Percentiles rank a stretch among this genome's conserved stretches.
These are phyloP conservation scores for Oligophagozyma castellii DNA, from an alignment of 1,139 yeast species.

Conservation along the genomic window DNA sequence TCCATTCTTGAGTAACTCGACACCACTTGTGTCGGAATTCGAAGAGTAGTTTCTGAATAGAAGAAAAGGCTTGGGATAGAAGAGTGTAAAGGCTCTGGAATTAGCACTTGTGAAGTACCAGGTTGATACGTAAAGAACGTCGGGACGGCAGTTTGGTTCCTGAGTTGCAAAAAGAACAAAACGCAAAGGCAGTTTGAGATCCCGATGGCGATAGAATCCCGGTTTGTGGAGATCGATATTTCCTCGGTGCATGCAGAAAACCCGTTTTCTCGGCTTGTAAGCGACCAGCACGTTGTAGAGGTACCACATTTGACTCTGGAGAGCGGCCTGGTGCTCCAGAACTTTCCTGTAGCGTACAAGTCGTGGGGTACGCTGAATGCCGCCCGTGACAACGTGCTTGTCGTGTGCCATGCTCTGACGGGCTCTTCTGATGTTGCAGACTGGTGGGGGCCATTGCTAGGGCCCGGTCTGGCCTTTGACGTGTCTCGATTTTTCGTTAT, in stretches of 20 bases:
- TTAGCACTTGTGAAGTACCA: too few relatives aligned
- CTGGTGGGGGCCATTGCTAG: slow-evolving; percentile 98
- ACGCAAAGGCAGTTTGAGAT: too few relatives aligned
- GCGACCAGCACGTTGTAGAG: slow-evolving; percentile 69
- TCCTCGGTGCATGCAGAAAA: slow-evolving; percentile 27
- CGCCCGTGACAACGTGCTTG: slow-evolving; percentile 56
- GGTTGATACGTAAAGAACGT: too few relatives aligned
- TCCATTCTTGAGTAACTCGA: too few relatives aligned
- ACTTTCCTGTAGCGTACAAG: slow-evolving; percentile 89
- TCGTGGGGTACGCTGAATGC: slow-evolving; percentile 82
- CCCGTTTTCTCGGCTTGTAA: slow-evolving; percentile 59
- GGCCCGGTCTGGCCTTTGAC: slow-evolving; percentile 79
- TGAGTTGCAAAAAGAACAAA: too few relatives aligned
- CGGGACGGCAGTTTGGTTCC: too few relatives aligned
- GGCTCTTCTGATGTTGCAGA: slow-evolving; percentile 93
- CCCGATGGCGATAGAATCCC: slow-evolving; percentile 2
- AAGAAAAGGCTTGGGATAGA: too few relatives aligned
- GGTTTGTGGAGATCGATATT: slow-evolving; percentile 15
- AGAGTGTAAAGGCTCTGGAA: too few relatives aligned
- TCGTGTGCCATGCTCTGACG: slow-evolving; percentile 88
- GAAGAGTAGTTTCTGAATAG: too few relatives aligned
- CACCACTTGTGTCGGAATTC: too few relatives aligned
- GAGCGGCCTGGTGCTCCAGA: slow-evolving; percentile 58
- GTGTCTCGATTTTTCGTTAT: slow-evolving; percentile 74
- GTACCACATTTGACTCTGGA: slow-evolving; percentile 69